These are phyloP conservation scores for Pythium aristosporum DNA, from an alignment of 352 stramenopile genomes.

Conservation along the genomic window DNA sequence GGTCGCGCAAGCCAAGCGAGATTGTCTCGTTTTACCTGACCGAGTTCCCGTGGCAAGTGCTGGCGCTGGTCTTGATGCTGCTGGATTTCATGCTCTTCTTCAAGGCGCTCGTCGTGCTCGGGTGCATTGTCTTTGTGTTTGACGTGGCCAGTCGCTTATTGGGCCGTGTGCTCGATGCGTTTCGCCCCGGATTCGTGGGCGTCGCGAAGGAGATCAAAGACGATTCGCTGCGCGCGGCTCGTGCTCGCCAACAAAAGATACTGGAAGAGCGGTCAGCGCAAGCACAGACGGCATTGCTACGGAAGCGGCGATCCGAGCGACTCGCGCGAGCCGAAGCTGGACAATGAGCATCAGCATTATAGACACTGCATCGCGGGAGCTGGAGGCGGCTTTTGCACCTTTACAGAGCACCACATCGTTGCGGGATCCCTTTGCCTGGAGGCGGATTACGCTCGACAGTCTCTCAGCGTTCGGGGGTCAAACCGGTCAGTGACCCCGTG, in stretches of 20 bases:
- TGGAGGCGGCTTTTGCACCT: constrained; percentile 25
- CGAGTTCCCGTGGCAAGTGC: constrained; percentile 31
- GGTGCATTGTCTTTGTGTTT: constrained; percentile 30
- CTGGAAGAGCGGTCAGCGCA: constrained; percentile 16
- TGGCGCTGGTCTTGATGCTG: constrained; percentile 19
- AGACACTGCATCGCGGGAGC: constrained; percentile 20
- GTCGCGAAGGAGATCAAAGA: constrained; percentile 30
- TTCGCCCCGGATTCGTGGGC: background rate
- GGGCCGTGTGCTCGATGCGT: constrained; percentile 3
- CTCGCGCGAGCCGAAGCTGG: constrained; percentile 7
- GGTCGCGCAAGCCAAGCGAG: background rate
- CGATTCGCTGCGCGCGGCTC: constrained; percentile 24
- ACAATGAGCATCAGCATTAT: constrained; percentile 14
- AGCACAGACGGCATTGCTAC: constrained; percentile 10
- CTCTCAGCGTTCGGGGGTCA: constrained; percentile 38
- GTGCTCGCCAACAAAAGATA: constrained; percentile 31
- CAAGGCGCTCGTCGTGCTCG: constrained; percentile 28
- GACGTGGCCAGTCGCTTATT: constrained; percentile 23
- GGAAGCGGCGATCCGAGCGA: constrained; percentile 15
- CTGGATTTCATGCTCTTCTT: constrained; percentile 29
- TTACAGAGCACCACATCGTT: constrained; percentile 10
- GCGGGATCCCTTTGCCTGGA: constrained; percentile 1
- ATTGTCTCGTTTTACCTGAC: constrained; percentile 33
- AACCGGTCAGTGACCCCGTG: constrained; percentile 29
- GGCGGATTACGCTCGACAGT: constrained; percentile 18